Evolutionary conservation across 371 early-diverging fungal species (phyloP).

Genomic region (Apophysomyces sp.): DNA sequence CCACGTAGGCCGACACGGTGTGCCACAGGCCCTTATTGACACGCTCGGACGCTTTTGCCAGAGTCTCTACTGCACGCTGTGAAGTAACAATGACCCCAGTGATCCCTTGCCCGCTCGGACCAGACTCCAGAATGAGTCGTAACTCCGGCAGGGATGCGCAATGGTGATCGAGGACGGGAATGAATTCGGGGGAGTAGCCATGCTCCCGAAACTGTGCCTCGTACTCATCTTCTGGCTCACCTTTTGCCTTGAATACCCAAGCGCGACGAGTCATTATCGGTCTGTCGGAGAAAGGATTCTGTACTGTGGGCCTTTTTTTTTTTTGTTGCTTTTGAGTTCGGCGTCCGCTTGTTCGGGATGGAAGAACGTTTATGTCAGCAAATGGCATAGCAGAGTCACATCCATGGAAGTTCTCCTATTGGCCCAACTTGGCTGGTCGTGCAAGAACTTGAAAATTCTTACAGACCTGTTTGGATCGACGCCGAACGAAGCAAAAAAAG

Average conservation of each 20-base stretch:
- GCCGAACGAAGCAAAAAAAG: too few relatives aligned
- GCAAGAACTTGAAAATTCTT: background rate
- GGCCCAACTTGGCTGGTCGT: background rate
- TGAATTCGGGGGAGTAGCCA: constrained; percentile 23
- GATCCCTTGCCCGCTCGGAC: constrained; percentile 13
- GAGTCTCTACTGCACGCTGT: constrained; percentile 37
- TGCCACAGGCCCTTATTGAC: constrained; percentile 14
- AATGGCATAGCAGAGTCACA: background rate
- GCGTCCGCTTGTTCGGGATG: background rate
- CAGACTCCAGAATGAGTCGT: constrained; percentile 9
- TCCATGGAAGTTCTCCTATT: background rate
- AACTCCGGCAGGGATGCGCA: constrained; percentile 13
- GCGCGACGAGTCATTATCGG: background rate
- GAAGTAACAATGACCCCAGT: constrained; percentile 38
- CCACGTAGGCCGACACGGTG: constrained; percentile 33
- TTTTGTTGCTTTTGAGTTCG: background rate
- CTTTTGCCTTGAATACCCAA: background rate
- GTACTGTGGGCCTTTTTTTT: background rate
- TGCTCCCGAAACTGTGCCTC: constrained; percentile 2
- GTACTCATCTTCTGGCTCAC: constrained; percentile 20
- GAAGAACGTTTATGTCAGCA: too few relatives aligned
- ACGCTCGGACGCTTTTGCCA: constrained; percentile 10
- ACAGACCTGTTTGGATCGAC: background rate
- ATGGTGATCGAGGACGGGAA: constrained; percentile 38
- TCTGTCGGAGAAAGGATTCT: background rate